phyloP scores from a whole-genome alignment of 345 rosid species.

The Lagerstroemia speciosa region DNA sequence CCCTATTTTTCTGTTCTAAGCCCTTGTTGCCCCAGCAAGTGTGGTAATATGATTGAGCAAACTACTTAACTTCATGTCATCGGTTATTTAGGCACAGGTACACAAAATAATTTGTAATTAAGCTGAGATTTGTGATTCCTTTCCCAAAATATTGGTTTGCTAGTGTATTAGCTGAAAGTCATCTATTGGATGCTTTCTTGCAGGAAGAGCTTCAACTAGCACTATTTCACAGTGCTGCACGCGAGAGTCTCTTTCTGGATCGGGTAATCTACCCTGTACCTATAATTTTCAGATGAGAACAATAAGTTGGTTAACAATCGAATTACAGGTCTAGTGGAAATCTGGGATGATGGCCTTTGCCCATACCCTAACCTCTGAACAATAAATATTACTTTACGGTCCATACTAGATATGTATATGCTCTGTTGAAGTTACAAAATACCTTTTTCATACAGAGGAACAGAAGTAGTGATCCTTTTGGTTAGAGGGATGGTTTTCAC shows the following conservation, averaged over 20 bases:
- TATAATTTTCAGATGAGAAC: not conserved
- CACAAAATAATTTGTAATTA: not conserved
- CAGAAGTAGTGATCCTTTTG: too few species aligned
- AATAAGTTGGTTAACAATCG: not conserved
- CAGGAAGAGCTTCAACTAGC: conserved; percentile 65
- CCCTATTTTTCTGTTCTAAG: too few species aligned
- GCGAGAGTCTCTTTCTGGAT: conserved; percentile 47
- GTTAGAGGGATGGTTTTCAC: too few species aligned
- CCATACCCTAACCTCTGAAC: too few species aligned
- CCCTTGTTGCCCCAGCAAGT: too few species aligned
- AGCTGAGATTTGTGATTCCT: not conserved
- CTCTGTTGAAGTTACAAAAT: too few species aligned
- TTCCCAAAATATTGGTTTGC: not conserved
- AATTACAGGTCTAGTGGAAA: not conserved
- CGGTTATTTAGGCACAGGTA: not conserved
- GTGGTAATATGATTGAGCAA: too few species aligned
- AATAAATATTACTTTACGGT: too few species aligned
- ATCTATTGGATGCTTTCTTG: conserved; percentile 6
- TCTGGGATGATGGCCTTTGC: too few species aligned
- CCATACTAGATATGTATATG: too few species aligned
- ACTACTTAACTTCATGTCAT: not conserved
- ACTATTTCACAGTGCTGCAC: conserved; percentile 25
- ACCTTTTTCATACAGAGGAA: too few species aligned
- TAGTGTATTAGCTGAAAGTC: not conserved
- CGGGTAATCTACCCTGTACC: conserved; percentile 26